Evolutionary conservation across 2,329 filamentous ascomycete species (phyloP), one percentile per base, ranked within the genome.

Genomic region (Amesomyces nigricolor): DNA sequence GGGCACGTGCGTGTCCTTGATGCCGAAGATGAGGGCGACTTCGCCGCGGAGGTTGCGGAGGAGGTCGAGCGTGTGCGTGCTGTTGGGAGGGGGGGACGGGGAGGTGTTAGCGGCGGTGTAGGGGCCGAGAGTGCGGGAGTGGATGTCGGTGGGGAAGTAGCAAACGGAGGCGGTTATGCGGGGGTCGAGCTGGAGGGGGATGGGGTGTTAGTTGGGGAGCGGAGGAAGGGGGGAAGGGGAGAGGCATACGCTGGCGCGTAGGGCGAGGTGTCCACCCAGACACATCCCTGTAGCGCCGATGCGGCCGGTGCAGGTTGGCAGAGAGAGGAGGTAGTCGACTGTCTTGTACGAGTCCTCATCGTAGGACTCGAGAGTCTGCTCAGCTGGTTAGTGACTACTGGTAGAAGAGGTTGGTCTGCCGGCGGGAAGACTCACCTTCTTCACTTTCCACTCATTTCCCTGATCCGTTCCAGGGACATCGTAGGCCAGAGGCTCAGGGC

Each of bases 91-190:
- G 6, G 73, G 58, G 0, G 67, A 54, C 7, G 69, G 47, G 29
- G 76, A 75, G 46, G 71, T 69, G 70, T 80, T 71, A 81, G 62
- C 81, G 74, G 57, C 65, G 10, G 65, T 51, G 66, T 79, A 63
- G 4, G 82, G 79, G 22, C 90, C 92, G 1, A 97, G 80, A 8
- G 86, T 89, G 55, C 82, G 80, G 60, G 78, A 82, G 75, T 96
- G 92, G 51, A 96, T 85, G 73, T 96, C 92, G 6, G 91, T 96
- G 8, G 89, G 90, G 72, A 96, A 96, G 75, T 91, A 97, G 69
- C 89, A 86, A 30, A 95, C 87, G 38, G 85, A 84, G 30, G 89
- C 88, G 39, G 79, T 78, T 56, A 96, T 82, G 54, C 91, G 81
- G 19, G 19, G 77, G 70, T 96, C 90, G 47, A 96, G 78, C 64